These are phyloP conservation scores for Puccinia horiana DNA, from an alignment of 1,284 basidiomycete genomes.

Conservation along the genomic window DNA sequence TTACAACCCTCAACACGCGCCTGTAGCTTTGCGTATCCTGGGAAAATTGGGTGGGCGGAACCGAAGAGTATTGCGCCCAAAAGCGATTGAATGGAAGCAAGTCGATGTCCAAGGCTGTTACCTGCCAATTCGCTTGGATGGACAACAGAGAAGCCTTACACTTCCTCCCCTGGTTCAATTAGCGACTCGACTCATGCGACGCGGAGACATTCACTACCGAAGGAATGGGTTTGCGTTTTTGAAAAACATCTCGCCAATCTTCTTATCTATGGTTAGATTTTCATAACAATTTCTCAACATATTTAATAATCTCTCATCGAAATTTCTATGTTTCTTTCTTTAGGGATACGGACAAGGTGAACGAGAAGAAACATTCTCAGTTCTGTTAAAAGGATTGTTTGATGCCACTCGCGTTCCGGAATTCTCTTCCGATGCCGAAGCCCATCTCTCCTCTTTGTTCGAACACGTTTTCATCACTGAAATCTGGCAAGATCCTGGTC, in stretches of 20 bases:
- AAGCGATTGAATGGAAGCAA: slow-evolving; percentile 72
- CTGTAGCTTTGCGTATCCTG: slow-evolving; percentile 92
- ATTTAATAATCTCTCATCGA: background rate
- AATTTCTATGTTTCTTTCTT: slow-evolving; percentile 39
- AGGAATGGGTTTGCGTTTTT: slow-evolving; percentile 46
- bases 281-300: background rate
- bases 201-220: slow-evolving; percentile 62
- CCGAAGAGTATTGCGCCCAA: slow-evolving; percentile 79
- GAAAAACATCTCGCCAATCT: slow-evolving; percentile 48
- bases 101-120: slow-evolving; percentile 69
- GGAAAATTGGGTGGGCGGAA: slow-evolving; percentile 97
- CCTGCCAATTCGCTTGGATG: slow-evolving; percentile 73
- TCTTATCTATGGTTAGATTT: slow-evolving; percentile 49
- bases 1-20: slow-evolving; percentile 84
- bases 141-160: slow-evolving; percentile 70
- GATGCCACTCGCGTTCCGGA: slow-evolving; percentile 75
- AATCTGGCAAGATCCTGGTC: slow-evolving; percentile 62
- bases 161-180: slow-evolving; percentile 73
- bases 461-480: slow-evolving; percentile 67
- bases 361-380: slow-evolving; percentile 72
- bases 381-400: slow-evolving; percentile 74
- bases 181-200: slow-evolving; percentile 69
- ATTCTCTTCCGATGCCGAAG: slow-evolving; percentile 69
- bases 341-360: slow-evolving; percentile 75
- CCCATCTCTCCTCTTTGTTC: slow-evolving; percentile 70